These are phyloP conservation scores for Erysimum cheiri DNA, from an alignment of 441 rosid species.

Conservation along the genomic window DNA sequence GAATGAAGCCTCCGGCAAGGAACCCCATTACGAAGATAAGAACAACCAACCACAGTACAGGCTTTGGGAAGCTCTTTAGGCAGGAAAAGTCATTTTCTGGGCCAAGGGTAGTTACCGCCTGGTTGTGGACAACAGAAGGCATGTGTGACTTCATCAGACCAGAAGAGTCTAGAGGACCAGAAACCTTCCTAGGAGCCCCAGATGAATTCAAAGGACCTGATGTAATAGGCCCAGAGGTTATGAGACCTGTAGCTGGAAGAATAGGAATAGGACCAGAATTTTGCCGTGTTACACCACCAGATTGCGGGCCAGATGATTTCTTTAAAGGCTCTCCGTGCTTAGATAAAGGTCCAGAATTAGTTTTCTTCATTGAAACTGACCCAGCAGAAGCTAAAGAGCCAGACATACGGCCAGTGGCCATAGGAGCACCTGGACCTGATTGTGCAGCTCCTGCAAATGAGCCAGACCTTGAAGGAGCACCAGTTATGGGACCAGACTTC, in stretches of 20 bases:
- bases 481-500: conserved; percentile 93
- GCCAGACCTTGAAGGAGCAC: conserved; percentile 87
- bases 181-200: conserved; percentile 90
- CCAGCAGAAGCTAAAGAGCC: conserved; percentile 72
- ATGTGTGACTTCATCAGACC: conserved; percentile 78
- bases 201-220: conserved; percentile 93
- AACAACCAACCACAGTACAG: conserved; percentile 85
- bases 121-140: conserved; percentile 76
- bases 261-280: conserved; percentile 90
- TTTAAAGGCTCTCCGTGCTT: conserved; percentile 93
- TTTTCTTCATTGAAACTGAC: conserved; percentile 85
- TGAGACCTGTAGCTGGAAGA: conserved; percentile 94
- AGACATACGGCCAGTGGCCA: conserved; percentile 73
- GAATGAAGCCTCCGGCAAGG: conserved; percentile 98
- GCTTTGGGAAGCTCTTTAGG: conserved; percentile 87
- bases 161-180: conserved; percentile 88
- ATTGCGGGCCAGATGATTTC: conserved; percentile 94
- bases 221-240: conserved; percentile 94
- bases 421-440: conserved; percentile 83
- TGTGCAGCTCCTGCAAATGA: conserved; percentile 94
- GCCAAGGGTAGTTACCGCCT: conserved; percentile 81
- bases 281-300: conserved; percentile 92
- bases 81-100: conserved; percentile 86
- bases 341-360: conserved; percentile 94
- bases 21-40: conserved; percentile 96